A percentile compares a stretch with the other conserved stretches of the same genome.
phyloP scores from a whole-genome alignment of 208 protist genomes.

The Acanthamoeba royreba region DNA sequence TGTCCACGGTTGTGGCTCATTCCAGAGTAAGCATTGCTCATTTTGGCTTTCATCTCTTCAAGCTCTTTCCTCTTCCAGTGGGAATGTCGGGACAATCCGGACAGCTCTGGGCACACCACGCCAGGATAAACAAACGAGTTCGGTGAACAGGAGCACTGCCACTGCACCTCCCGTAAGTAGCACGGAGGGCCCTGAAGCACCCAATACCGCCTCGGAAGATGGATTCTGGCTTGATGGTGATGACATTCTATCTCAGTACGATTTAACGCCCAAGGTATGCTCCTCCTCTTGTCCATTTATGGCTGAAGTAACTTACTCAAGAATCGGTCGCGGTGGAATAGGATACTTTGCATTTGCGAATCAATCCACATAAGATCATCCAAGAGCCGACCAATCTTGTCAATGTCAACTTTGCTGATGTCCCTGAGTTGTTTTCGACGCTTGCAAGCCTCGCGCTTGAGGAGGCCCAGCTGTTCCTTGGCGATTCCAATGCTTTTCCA shows the following conservation, averaged over 20 bases:
- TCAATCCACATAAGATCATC: neutral
- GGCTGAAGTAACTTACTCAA: neutral
- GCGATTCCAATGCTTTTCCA: neutral
- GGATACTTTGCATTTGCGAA: neutral
- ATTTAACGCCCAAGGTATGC: neutral
- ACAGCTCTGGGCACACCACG: too few relatives aligned
- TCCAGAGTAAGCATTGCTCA: too few relatives aligned
- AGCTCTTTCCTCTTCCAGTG: too few relatives aligned
- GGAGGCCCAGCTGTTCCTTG: neutral
- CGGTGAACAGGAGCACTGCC: too few relatives aligned
- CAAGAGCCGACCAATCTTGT: neutral
- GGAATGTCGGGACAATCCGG: too few relatives aligned
- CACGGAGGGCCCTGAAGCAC: too few relatives aligned
- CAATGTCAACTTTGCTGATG: neutral
- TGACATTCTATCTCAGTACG: neutral
- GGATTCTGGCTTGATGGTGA: constrained; percentile 29
- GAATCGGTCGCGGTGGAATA: neutral
- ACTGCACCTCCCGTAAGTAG: too few relatives aligned
- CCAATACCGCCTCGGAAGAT: neutral
- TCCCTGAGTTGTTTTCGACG: neutral
- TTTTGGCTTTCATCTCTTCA: too few relatives aligned
- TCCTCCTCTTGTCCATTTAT: too few relatives aligned
- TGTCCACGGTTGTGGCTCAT: too few relatives aligned
- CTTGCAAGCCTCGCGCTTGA: neutral
- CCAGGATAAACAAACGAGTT: too few relatives aligned